Base-by-base conservation (phyloP, 345 rosid species). In the Dovyalis caffra region DNA sequence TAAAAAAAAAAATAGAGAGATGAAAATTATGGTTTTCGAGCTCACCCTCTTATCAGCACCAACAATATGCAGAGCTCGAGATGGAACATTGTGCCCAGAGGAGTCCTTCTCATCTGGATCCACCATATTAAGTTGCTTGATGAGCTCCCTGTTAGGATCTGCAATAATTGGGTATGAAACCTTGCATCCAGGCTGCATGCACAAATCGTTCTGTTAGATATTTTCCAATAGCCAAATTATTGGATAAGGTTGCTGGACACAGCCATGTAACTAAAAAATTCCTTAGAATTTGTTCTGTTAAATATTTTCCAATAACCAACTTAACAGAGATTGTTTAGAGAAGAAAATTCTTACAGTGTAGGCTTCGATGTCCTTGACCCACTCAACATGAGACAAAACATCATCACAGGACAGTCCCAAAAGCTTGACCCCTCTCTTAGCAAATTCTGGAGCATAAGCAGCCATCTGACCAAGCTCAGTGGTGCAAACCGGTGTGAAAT, bases 401-500 rank as follows among this genome's bases (percentile, higher is more conserved):
- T 90, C 94, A 40, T 91, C 90, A 64, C 98, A 89, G 63, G 99
- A 91, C 77, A 91, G 75, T 1, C 97, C 96, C 74, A 93, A 58
- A 9, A 95, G 92, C 87, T 90, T 89, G 31, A 85, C 97, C 7
- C 86, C 94, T 81, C 89, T 84, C 69, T 82, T 73, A 6, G 68
- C 85, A 45, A 90, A 90, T 84, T 91, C 91, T 8, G 76, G 69
- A 58, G 75, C 81, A 33, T 83, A 80, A 45, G 83, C 81, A 0
- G 88, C 97, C 86, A 93, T 88, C 83, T 84, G 82, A 4, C 88
- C 92, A 0, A 91, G 93, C 74, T 93, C 97, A 32, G 97, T 90
- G 1, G 95, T 93, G 77, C 97, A 93, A 0, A 89, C 95, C 0
- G 97, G 97, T 0, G 95, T 93, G 84, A 93, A 93, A 81, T 93